These are phyloP conservation scores for Amaranthus cruentus DNA, from an alignment of 148 eudicot genomes.

Conservation along the genomic window DNA sequence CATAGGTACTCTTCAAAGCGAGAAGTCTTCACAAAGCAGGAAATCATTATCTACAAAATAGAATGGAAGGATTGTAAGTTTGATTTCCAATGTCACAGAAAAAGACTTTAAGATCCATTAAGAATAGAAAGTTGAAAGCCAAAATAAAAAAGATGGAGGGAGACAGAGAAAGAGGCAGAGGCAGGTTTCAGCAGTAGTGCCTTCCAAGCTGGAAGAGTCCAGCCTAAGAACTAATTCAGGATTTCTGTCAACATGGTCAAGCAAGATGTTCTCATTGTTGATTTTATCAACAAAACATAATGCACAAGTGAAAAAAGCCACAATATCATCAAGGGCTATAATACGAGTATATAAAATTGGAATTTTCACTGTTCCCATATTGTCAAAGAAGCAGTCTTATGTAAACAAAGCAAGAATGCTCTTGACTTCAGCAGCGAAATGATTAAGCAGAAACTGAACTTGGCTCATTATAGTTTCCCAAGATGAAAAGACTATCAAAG, in stretches of 20 bases:
- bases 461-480: not conserved
- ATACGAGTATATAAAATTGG: not conserved
- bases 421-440: not conserved
- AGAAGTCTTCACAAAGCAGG: constrained; percentile 93
- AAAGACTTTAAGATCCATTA: not conserved
- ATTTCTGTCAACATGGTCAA: not conserved
- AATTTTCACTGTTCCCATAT: not conserved
- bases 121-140: not conserved
- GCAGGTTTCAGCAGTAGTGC: not conserved
- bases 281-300: not conserved
- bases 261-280: not conserved
- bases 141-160: too few species aligned
- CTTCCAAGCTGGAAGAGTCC: not conserved
- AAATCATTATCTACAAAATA: constrained; percentile 57
- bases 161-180: not conserved
- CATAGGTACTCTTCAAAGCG: constrained; percentile 81
- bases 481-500: not conserved
- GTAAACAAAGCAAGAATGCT: not conserved
- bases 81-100: not conserved
- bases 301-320: not conserved
- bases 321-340: not conserved
- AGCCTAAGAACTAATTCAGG: not conserved
- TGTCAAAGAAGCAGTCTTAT: not conserved
- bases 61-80: not conserved
- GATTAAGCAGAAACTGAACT: not conserved